Evolutionary conservation across 305 asterid species (phyloP).

Genomic region (Solanum hybrid): DNA sequence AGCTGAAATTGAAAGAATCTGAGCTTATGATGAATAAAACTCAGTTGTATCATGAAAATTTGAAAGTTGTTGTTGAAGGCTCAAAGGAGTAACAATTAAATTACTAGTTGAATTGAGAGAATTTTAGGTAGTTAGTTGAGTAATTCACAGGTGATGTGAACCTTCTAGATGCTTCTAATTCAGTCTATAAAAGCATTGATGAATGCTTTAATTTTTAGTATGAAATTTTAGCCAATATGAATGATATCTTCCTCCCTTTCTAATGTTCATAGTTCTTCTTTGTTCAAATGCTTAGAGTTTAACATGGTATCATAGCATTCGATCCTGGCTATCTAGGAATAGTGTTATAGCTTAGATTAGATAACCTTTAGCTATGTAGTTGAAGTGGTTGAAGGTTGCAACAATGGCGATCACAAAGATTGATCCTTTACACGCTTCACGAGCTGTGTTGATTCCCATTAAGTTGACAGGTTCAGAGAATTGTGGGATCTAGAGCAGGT

Average conservation of each 20-base stretch:
- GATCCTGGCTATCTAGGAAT: neutral
- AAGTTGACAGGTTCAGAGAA: neutral
- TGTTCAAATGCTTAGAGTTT: neutral
- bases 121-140: no score
- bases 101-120: neutral
- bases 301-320: neutral
- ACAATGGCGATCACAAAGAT: neutral
- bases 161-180: no score
- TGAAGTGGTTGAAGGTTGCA: neutral
- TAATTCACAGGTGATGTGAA: no score
- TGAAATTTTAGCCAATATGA: neutral
- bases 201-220: neutral
- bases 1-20: slow-evolving; percentile 6
- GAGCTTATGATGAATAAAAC: neutral
- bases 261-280: neutral
- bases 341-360: neutral
- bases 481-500: neutral
- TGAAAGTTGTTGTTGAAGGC: neutral
- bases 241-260: neutral
- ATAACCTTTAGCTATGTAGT: neutral
- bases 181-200: neutral
- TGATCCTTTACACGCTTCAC: neutral
- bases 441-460: neutral
- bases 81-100: neutral
- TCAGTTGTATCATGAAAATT: neutral